Percentiles rank a stretch among this genome's conserved stretches.
phyloP scores from a whole-genome alignment of 768 basidiomycete species.

The Leucosporidium scottii region DNA sequence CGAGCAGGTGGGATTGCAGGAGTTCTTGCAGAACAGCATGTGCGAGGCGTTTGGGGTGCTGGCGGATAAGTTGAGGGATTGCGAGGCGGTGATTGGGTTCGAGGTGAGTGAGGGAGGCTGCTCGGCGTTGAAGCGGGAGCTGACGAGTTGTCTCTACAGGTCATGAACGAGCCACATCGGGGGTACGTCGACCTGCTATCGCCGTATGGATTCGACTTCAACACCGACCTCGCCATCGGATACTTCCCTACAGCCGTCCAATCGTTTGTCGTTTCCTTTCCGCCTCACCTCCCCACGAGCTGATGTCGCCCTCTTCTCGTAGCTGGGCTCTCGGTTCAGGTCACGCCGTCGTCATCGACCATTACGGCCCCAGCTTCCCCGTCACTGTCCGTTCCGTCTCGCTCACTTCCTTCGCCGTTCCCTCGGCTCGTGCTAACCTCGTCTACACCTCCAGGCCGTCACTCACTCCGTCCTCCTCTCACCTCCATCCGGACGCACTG shows the following conservation, averaged over 20 bases:
- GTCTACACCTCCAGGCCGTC: background rate
- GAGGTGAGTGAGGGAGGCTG: conserved; percentile 52
- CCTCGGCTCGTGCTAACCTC: background rate
- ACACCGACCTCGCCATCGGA: conserved; percentile 79
- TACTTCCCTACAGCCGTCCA: conserved; percentile 57
- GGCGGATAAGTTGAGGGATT: conserved; percentile 59
- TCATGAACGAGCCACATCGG: conserved; percentile 52
- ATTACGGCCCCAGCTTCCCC: conserved; percentile 81
- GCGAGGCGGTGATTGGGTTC: conserved; percentile 78
- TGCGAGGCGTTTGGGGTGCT: conserved; percentile 67
- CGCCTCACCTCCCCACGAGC: background rate
- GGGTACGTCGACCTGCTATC: conserved; percentile 81
- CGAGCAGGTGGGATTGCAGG: conserved; percentile 60
- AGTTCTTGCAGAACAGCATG: conserved; percentile 74
- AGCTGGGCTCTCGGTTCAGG: conserved; percentile 91
- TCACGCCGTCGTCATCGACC: conserved; percentile 66
- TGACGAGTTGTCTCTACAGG: conserved; percentile 6
- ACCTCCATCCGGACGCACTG: conserved; percentile 45
- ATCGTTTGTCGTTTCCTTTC: conserved; percentile 39
- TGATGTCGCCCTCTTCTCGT: conserved; percentile 51
- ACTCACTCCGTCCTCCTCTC: background rate
- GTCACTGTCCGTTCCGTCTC: conserved; percentile 48
- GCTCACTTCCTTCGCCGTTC: background rate
- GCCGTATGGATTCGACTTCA: conserved; percentile 82
- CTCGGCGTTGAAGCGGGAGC: background rate